Evolutionary conservation across 2,329 filamentous ascomycete species (phyloP).

Genomic region (Paraphaeosphaeria minitans): DNA sequence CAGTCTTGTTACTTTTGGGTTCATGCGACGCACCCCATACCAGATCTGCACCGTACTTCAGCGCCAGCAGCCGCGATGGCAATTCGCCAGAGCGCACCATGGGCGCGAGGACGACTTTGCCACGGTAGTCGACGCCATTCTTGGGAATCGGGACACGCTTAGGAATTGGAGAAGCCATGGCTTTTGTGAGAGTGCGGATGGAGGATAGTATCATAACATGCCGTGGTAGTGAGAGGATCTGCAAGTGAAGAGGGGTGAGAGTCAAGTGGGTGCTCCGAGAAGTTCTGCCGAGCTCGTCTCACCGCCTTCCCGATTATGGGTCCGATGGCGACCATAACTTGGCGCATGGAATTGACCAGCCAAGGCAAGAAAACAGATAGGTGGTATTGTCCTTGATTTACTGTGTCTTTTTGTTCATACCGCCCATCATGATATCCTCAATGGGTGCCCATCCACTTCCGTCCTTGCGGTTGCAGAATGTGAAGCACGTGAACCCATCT

Average conservation of each 20-base stretch:
- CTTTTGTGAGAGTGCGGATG: constrained; percentile 31
- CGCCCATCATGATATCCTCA: neutral
- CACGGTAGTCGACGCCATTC: constrained; percentile 90
- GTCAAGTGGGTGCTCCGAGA: constrained; percentile 4
- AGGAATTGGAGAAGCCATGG: constrained; percentile 37
- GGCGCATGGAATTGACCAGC: neutral
- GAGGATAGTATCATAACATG: constrained; percentile 50
- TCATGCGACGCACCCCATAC: constrained; percentile 77
- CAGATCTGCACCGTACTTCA: constrained; percentile 94
- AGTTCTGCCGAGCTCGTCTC: constrained; percentile 7
- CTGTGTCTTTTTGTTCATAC: neutral
- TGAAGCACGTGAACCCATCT: neutral
- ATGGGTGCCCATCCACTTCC: neutral
- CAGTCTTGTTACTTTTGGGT: neutral
- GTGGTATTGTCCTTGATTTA: neutral
- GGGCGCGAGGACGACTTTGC: constrained; percentile 91
- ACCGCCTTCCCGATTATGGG: constrained; percentile 4
- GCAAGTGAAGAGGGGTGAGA: constrained; percentile 7
- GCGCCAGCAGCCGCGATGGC: constrained; percentile 82
- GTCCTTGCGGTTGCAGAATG: neutral
- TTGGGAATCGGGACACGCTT: constrained; percentile 80
- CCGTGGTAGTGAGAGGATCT: constrained; percentile 11
- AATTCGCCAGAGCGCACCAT: constrained; percentile 99
- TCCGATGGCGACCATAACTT: neutral
- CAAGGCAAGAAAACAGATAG: too few species aligned